A percentile compares a stretch with the other conserved stretches of the same genome.
Evolutionary conservation across 805 yeast species (phyloP).

Genomic region (Scheffersomyces ergatensis): DNA sequence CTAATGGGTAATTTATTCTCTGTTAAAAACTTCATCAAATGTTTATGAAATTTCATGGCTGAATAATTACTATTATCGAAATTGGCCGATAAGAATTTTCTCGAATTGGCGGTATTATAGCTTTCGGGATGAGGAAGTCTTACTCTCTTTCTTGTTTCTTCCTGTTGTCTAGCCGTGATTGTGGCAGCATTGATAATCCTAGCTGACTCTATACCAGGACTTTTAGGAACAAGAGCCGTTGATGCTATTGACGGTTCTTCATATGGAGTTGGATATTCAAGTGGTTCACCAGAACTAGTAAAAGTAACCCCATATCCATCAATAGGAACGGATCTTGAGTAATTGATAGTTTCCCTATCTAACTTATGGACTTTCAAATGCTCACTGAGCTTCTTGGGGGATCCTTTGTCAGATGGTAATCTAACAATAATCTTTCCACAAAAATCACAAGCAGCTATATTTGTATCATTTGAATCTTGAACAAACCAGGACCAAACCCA

Average conservation of each 20-base stretch:
- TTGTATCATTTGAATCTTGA: slow-evolving; percentile 47
- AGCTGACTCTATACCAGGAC: background rate
- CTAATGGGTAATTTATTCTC: slow-evolving; percentile 51
- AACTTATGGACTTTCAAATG: slow-evolving; percentile 56
- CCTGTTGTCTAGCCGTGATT: background rate
- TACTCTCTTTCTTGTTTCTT: background rate
- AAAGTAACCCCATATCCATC: slow-evolving; percentile 37
- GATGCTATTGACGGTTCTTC: background rate
- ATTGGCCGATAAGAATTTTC: slow-evolving; percentile 21
- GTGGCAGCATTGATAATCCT: background rate
- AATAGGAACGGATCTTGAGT: slow-evolving; percentile 35
- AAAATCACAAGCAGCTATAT: slow-evolving; percentile 52
- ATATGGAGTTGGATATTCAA: slow-evolving; percentile 14
- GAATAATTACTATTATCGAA: slow-evolving; percentile 45
- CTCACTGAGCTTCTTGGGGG: slow-evolving; percentile 58
- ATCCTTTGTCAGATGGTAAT: slow-evolving; percentile 52
- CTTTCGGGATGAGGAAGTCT: background rate
- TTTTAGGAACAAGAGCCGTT: slow-evolving; percentile 1
- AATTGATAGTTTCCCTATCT: slow-evolving; percentile 36
- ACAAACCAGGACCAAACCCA: slow-evolving; percentile 67
- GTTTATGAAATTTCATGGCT: slow-evolving; percentile 46
- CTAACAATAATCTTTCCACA: slow-evolving; percentile 51
- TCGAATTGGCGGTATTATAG: background rate
- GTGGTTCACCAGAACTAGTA: slow-evolving; percentile 25
- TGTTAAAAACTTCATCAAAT: slow-evolving; percentile 46